Percentiles rank a stretch among this genome's conserved stretches.
phyloP scores from a whole-genome alignment of 805 yeast genomes.

The Wickerhamomyces bisporus region DNA sequence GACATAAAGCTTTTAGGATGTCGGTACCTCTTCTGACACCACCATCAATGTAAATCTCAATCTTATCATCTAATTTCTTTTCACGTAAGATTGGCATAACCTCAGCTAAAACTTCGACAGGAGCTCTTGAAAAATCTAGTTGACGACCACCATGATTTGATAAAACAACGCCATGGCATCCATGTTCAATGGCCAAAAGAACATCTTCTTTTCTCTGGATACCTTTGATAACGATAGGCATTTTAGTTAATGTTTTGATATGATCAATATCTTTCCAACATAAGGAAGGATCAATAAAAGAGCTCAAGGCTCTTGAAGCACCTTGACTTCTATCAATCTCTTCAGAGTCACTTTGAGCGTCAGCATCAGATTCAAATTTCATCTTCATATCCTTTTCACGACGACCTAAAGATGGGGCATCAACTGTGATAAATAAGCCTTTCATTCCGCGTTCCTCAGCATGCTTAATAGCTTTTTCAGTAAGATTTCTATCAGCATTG shows the following conservation, averaged over 20 bases:
- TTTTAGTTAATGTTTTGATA: conserved; percentile 47
- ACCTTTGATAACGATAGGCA: conserved; percentile 76
- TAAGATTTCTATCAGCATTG: conserved; percentile 64
- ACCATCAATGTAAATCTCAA: conserved; percentile 63
- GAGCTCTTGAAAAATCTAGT: conserved; percentile 75
- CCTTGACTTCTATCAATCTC: conserved; percentile 68
- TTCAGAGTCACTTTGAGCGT: conserved; percentile 42
- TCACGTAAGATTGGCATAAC: conserved; percentile 48
- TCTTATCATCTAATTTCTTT: conserved; percentile 39
- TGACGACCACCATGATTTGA: conserved; percentile 93
- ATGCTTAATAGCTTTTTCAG: conserved; percentile 56
- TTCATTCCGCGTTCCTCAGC: conserved; percentile 72
- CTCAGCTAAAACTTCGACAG: conserved; percentile 70
- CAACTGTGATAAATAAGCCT: conserved; percentile 85
- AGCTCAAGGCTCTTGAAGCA: conserved; percentile 81
- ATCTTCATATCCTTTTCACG: conserved; percentile 83
- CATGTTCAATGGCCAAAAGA: conserved; percentile 62
- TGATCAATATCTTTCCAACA: conserved; percentile 61
- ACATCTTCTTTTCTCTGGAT: conserved; percentile 83
- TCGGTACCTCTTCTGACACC: conserved; percentile 69
- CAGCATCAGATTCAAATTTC: conserved; percentile 46
- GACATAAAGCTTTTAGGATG: conserved; percentile 56
- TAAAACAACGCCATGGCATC: conserved; percentile 72
- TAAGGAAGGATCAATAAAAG: conserved; percentile 71
- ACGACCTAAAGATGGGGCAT: conserved; percentile 88